These are phyloP conservation scores for Hortaea sp. DNA, from an alignment of 2,329 filamentous ascomycete species.

Conservation along the genomic window DNA sequence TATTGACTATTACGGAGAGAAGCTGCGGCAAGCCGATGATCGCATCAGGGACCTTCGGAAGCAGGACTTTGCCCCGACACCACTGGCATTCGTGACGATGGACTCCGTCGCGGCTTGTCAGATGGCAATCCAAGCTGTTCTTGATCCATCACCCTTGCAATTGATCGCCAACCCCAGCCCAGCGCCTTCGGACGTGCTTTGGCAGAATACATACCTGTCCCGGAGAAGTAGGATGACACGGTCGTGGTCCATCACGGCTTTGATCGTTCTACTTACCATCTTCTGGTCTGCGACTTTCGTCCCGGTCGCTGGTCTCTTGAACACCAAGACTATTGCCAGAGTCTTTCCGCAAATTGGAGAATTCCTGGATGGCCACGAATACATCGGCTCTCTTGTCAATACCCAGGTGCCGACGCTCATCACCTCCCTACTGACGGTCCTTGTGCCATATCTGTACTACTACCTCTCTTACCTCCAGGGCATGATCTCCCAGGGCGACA, in stretches of 20 bases:
- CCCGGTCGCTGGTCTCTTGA: slow-evolving; percentile 67
- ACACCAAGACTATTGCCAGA: slow-evolving; percentile 67
- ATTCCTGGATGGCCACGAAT: slow-evolving; percentile 55
- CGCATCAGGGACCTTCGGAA: slow-evolving; percentile 59
- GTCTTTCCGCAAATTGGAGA: slow-evolving; percentile 61
- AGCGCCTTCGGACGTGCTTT: slow-evolving; percentile 84
- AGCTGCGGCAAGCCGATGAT: slow-evolving; percentile 67
- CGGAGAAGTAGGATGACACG: slow-evolving; percentile 63
- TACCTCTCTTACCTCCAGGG: slow-evolving; percentile 86
- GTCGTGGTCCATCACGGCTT: slow-evolving; percentile 72
- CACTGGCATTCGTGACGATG: slow-evolving; percentile 94
- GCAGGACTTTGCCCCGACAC: slow-evolving; percentile 66
- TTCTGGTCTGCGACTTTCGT: slow-evolving; percentile 81
- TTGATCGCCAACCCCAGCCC: slow-evolving; percentile 79
- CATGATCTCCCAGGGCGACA: slow-evolving; percentile 87
- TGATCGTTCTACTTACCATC: slow-evolving; percentile 74
- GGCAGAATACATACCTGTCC: slow-evolving; percentile 82
- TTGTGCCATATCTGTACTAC: slow-evolving; percentile 89
- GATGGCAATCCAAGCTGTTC: slow-evolving; percentile 90
- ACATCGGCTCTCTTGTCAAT: slow-evolving; percentile 67
- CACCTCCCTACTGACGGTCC: slow-evolving; percentile 76
- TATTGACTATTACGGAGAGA: slow-evolving; percentile 89
- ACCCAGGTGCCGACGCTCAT: slow-evolving; percentile 79
- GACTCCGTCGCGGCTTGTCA: slow-evolving; percentile 85
- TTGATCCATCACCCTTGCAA: slow-evolving; percentile 80